Conservation (phyloP, 164 flowering plant species). For the Dillenia suffruticosa region DNA sequence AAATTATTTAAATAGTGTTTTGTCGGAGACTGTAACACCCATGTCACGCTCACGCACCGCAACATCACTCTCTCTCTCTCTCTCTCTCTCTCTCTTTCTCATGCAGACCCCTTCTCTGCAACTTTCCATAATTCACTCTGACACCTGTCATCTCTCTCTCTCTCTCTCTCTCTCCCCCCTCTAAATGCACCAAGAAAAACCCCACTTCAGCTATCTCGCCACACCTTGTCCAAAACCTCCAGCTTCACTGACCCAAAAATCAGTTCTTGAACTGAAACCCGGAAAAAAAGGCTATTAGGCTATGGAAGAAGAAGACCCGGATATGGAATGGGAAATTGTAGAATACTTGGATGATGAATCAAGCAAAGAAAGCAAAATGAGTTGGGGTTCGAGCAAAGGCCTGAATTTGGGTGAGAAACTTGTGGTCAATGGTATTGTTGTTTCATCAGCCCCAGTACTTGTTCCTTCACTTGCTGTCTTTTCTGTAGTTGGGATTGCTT, state of each 20-base stretch:
- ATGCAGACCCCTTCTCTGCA: conserved; percentile 7
- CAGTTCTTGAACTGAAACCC: no score
- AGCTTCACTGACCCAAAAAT: no score
- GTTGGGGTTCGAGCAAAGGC: conserved; percentile 37
- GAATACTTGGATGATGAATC: conserved; percentile 2
- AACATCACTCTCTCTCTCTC: not conserved
- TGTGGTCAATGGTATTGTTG: conserved; percentile 45
- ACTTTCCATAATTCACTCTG: not conserved
- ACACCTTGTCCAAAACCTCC: no score
- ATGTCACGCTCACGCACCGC: no score
- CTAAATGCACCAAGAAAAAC: no score
- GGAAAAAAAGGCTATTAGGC: no score
- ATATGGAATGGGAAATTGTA: conserved; percentile 21
- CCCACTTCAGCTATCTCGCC: no score
- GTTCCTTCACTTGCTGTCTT: conserved; percentile 59
- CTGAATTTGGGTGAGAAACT: conserved; percentile 54
- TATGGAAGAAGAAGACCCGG: conserved; percentile 14
- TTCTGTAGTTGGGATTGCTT: conserved; percentile 55
- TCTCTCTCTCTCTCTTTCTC: no score
- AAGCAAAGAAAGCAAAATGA: conserved; percentile 14
- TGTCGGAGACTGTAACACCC: no score
- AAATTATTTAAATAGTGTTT: no score
- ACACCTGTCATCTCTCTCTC: no score
- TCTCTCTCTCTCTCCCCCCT: not conserved
- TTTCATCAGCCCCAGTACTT: conserved; percentile 63